Percentiles rank a stretch among this genome's conserved stretches.
Evolutionary conservation across 2,329 filamentous ascomycete species (phyloP).

Genomic region (Exserohilum turcica): DNA sequence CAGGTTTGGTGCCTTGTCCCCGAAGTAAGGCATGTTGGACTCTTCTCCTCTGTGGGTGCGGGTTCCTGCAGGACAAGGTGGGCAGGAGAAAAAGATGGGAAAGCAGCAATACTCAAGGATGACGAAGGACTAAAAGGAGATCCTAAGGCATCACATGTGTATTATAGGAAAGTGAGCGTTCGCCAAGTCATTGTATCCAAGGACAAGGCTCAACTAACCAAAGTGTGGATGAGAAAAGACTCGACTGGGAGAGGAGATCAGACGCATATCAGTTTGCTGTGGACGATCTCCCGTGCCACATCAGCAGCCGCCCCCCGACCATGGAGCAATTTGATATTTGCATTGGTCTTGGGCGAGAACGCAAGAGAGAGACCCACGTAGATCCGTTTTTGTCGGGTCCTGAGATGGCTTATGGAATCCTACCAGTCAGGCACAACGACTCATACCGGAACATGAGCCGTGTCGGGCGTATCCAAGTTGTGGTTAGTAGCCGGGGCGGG

Average conservation of each 20-base stretch:
- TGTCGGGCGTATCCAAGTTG: conserved; percentile 6
- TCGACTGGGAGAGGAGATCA: conserved; percentile 5
- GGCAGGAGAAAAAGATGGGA: neutral
- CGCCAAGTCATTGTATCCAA: neutral
- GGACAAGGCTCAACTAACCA: neutral
- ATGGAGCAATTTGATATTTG: conserved; percentile 4
- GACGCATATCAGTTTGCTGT: conserved; percentile 3
- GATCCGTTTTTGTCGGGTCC: conserved; percentile 6
- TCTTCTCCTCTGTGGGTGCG: neutral
- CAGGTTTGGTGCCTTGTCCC: conserved; percentile 10
- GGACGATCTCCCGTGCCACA: conserved; percentile 7
- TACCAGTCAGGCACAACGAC: conserved; percentile 8
- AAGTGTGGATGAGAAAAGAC: neutral
- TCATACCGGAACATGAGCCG: neutral
- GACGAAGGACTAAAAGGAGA: neutral
- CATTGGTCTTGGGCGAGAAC: conserved; percentile 3
- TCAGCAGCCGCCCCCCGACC: conserved; percentile 2
- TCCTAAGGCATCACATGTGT: neutral
- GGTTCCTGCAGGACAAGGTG: neutral
- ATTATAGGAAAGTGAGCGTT: neutral
- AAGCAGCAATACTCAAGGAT: neutral
- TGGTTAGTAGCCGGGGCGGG: conserved; percentile 1
- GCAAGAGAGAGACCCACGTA: conserved; percentile 4
- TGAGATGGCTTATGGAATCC: conserved; percentile 6
- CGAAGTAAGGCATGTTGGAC: conserved; percentile 9